A percentile compares a stretch with the other conserved stretches of the same genome.
Evolutionary conservation across 1,284 basidiomycete species (phyloP).

Genomic region (Termitomyces sp.): DNA sequence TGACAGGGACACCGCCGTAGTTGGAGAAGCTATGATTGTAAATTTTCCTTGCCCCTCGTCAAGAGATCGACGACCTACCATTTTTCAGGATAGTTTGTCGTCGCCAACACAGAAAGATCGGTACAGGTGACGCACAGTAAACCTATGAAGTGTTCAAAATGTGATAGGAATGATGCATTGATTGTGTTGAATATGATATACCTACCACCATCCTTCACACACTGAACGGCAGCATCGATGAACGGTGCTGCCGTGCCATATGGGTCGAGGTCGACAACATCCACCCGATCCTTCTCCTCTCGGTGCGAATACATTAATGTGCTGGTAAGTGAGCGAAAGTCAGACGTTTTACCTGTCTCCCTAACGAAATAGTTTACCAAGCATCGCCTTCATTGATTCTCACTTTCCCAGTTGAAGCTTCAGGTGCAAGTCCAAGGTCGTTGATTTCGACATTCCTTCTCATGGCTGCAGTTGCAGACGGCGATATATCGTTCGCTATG

Average conservation of each 20-base stretch:
- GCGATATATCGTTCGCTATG: constrained; percentile 90
- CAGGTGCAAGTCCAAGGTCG: constrained; percentile 48
- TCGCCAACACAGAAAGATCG: constrained; percentile 90
- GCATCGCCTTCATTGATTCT: constrained; percentile 88
- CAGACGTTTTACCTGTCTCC: not conserved
- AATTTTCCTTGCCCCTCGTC: not conserved
- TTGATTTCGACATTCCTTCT: constrained; percentile 88
- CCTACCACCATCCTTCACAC: constrained; percentile 80
- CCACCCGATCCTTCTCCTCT: constrained; percentile 68
- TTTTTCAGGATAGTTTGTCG: constrained; percentile 95
- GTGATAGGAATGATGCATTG: not conserved
- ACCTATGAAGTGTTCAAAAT: constrained; percentile 41
- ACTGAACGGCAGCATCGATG: constrained; percentile 94
- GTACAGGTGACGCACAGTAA: constrained; percentile 96
- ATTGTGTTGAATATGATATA: constrained; percentile 1
- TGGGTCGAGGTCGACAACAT: constrained; percentile 95
- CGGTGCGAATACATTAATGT: constrained; percentile 91
- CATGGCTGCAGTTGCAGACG: constrained; percentile 84
- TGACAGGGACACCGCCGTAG: constrained; percentile 91
- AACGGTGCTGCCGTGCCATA: constrained; percentile 98
- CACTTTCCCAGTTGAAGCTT: constrained; percentile 48
- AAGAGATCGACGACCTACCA: constrained; percentile 51
- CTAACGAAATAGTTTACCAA: constrained; percentile 49
- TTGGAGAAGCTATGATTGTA: constrained; percentile 70
- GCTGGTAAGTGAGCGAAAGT: constrained; percentile 34